Percentiles rank a stretch among this genome's conserved stretches.
phyloP scores from a whole-genome alignment of 306 rosid genomes.

The Vicia faba region DNA sequence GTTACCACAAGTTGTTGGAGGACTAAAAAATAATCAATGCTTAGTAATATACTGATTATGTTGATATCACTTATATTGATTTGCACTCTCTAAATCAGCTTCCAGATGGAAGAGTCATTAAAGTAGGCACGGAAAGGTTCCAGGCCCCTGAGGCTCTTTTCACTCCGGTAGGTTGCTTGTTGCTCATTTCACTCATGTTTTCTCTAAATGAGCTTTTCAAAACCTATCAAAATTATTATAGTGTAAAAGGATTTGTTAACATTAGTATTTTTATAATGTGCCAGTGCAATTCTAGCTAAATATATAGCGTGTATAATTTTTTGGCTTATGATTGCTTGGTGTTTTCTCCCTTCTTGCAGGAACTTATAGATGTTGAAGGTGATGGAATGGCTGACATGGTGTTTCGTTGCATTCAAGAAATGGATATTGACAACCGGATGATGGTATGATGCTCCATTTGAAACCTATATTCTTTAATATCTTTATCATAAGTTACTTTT shows the following conservation, averaged over 20 bases:
- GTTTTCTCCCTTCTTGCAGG: slow-evolving; percentile 54
- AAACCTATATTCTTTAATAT: slow-evolving; percentile 27
- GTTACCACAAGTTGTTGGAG: background rate
- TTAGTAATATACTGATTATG: slow-evolving; percentile 20
- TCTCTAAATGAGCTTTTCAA: slow-evolving; percentile 2
- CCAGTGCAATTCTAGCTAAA: slow-evolving; percentile 28
- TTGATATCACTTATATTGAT: slow-evolving; percentile 27
- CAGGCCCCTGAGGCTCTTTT: slow-evolving; percentile 99
- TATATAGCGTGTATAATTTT: slow-evolving; percentile 6
- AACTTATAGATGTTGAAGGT: slow-evolving; percentile 97
- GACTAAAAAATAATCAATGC: background rate
- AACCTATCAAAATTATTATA: slow-evolving; percentile 20
- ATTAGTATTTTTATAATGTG: slow-evolving; percentile 3
- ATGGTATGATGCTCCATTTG: slow-evolving; percentile 57
- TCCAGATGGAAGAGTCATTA: slow-evolving; percentile 99
- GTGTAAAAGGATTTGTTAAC: background rate
- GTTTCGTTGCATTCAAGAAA: slow-evolving; percentile 97
- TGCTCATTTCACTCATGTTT: slow-evolving; percentile 29
- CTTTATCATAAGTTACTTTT: slow-evolving; percentile 1
- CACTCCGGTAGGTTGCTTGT: slow-evolving; percentile 77
- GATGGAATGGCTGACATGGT: slow-evolving; percentile 99
- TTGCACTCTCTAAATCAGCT: slow-evolving; percentile 56
- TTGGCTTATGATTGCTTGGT: slow-evolving; percentile 19
- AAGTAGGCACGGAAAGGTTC: slow-evolving; percentile 98
- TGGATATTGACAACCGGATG: slow-evolving; percentile 99